A percentile compares a stretch with the other conserved stretches of the same genome.
Evolutionary conservation across 2,329 filamentous ascomycete species (phyloP).

Genomic region (Penicillium griseofulvum): DNA sequence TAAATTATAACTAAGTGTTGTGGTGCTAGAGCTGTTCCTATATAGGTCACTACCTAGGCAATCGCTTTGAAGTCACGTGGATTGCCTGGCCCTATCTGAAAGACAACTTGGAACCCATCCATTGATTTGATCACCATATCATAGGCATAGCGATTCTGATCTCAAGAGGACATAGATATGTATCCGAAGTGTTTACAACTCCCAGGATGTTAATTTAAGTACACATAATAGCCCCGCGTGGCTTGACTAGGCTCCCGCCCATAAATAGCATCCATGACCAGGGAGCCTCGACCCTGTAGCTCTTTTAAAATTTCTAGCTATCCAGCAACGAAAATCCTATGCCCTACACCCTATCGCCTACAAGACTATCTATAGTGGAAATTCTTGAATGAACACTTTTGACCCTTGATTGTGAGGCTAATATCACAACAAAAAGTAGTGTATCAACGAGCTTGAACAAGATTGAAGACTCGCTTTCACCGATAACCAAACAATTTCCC

Average conservation of each 20-base stretch:
- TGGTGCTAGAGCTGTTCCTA: no score
- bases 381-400: neutral
- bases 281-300: no score
- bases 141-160: no score
- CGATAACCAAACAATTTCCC: neutral
- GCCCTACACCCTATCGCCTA: neutral
- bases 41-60: neutral
- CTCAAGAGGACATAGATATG: neutral
- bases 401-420: slow-evolving; percentile 5
- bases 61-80: neutral
- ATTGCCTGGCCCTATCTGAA: neutral
- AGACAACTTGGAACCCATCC: neutral
- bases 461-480: neutral
- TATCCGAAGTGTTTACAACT: neutral
- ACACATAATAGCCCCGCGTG: neutral
- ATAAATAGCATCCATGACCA: neutral
- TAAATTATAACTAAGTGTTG: neutral
- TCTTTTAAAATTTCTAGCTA: no score
- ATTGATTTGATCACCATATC: neutral
- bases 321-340: neutral
- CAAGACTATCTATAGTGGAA: neutral
- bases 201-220: neutral
- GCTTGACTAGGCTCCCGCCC: neutral
- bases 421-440: neutral
- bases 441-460: neutral